Evolutionary conservation across 208 protist genomes (phyloP), one percentile per base, ranked within the genome.

Genomic region (Phytomonas sp.): DNA sequence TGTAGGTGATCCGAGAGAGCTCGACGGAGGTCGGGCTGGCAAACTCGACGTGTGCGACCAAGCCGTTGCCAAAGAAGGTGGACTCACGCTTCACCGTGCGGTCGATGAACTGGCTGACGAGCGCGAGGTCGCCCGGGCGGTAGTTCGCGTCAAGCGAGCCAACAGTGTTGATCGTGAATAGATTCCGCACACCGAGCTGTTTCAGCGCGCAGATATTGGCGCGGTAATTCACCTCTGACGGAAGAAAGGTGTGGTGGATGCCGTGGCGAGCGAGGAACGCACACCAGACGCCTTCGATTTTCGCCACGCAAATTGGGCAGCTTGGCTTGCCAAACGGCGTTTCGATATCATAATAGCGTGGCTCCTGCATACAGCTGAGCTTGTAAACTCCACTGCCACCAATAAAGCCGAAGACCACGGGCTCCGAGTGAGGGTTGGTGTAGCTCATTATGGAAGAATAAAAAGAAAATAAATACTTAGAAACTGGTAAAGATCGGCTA

Each of bases 121-220:
- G 60, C 40, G 91, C 89, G 36, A 98, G 72, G 73, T 97, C 87
- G 60, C 91, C 88, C 0, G 95, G 95, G 9, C 66, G 60, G 68
- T 89, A 91, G 36, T 80, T 65, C 60, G 78, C 79, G 15, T 88
- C 77, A 23, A 98, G 81, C 6, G 87, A 95, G 36, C 95, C 95
- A 15, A 91, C 88, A 33, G 93, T 88, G 73, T 95, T 96, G 66
- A 96, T 83, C 60, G 89, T 77, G 28, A 97, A 37, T 20, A 97
- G 59, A 74, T 96, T 91, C 36, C 80, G 82, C 62, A 91, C 89
- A 29, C 95, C 95, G 20, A 96, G 78, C 53, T 85, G 56, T 76
- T 97, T 97, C 68, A 97, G 64, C 0, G 93, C 95, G 70, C 82
- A 96, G 40, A 98, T 86, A 75, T 98, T 98, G 15, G 95, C 93